A percentile compares a stretch with the other conserved stretches of the same genome.
phyloP scores from a whole-genome alignment of 164 flowering plant genomes.

The Tinospora cordifolia region DNA sequence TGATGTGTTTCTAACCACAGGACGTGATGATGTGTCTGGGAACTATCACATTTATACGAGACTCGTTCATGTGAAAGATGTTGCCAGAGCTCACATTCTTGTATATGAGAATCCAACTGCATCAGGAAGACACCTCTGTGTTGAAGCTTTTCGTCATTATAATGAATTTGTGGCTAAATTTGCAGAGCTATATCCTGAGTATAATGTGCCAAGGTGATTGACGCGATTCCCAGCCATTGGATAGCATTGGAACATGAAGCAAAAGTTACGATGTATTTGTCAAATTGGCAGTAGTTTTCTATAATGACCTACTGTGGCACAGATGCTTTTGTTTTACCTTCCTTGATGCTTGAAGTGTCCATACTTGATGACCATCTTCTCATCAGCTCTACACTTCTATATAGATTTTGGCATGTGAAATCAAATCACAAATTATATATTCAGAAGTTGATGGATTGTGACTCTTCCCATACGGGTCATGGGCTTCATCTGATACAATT shows the following conservation, averaged over 20 bases:
- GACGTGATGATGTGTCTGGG: conserved; percentile 55
- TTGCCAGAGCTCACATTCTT: conserved; percentile 77
- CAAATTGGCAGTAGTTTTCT: not conserved
- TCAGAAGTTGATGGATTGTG: no score
- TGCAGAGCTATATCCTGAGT: conserved; percentile 80
- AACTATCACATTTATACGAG: conserved; percentile 71
- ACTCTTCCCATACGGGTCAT: no score
- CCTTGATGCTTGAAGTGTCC: no score
- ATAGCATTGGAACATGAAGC: not conserved
- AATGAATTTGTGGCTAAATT: conserved; percentile 83
- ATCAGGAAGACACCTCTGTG: conserved; percentile 79
- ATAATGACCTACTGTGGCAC: no score
- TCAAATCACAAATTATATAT: no score
- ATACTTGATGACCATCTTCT: no score
- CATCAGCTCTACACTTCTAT: no score
- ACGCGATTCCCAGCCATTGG: not conserved
- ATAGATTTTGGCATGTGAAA: no score
- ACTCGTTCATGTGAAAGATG: conserved; percentile 84
- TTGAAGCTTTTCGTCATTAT: conserved; percentile 70
- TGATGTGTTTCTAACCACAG: conserved; percentile 24
- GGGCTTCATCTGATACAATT: no score
- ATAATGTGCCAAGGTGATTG: conserved; percentile 55
- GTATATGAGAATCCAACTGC: conserved; percentile 70
- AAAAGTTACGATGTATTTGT: not conserved
- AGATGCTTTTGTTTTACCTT: no score